Evolutionary conservation across 2,329 filamentous ascomycete species (phyloP), one percentile per base, ranked within the genome.

Genomic region (Beauveria caledonica): DNA sequence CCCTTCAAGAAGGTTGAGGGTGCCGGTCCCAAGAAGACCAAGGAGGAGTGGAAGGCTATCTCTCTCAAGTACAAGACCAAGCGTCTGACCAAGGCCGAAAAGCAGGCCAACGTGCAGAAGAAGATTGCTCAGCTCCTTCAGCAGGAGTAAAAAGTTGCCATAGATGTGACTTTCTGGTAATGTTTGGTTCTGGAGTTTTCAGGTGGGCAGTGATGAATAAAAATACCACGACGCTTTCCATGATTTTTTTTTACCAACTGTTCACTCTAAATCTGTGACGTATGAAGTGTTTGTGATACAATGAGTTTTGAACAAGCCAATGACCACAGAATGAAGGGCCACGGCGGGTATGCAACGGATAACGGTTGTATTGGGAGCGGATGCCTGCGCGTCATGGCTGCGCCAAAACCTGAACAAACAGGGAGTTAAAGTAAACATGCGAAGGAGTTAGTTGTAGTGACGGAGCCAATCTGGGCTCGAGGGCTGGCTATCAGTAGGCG

Each of bases 41-140:
- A 97, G 88, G 93, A 93, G 66, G 86, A 97, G 82, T 95, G 90
- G 89, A 96, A 96, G 88, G 83, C 84, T 68, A 92, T 96, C 86
- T 92, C 89, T 76, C 85, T 91, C 83, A 96, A 97, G 86, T 91
- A 85, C 89, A 85, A 80, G 77, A 78, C 79, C 70, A 70, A 72
- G 71, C 96, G 96, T 86, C 84, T 92, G 69, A 87, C 84, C 77
- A 88, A 87, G 83, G 92, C 84, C 60, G 81, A 97, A 89, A 91
- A 87, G 82, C 80, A 88, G 76, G 82, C 86, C 78, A 85, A 87
- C 69, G 85, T 99, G 78, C 85, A 95, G 86, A 85, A 87, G 76
- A 95, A 89, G 85, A 99, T 99, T 81, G 86, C 88, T 75, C 83
- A 88, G 80, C 83, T 96, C 72, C 84, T 83, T 71, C 78, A 77